Base-by-base conservation (phyloP, 1,284 basidiomycete species). In the Cutaneotrichosporon mucoides region DNA sequence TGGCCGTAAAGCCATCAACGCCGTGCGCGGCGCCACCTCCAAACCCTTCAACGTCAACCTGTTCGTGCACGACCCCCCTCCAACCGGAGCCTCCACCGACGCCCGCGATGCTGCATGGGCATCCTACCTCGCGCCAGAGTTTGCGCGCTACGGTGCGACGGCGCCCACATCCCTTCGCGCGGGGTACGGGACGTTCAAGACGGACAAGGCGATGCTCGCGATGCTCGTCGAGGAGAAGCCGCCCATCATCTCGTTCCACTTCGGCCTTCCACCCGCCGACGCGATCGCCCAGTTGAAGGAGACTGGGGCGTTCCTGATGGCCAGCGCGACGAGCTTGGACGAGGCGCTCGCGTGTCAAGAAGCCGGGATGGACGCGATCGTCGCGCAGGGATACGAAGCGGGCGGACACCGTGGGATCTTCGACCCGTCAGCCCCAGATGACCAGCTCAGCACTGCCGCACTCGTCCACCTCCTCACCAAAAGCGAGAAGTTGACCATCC, bases 401-500 rank as follows among this genome's bases (percentile, higher is more conserved):
- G 73, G 73, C 13, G 73, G 73, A 1, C 73, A 76, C 66, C 57
- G 72, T 37, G 72, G 73, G 5, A 62, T 68, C n/a, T 73, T 76
- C 49, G 68, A 73, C 60, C 61, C 63, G 1, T 11, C 35, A 0
- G 54, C 33, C 2, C 48, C 46, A 33, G 73, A 76, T 59, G 64
- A 71, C n/a, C 41, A 62, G 38, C 63, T 73, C 6, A 47, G 58
- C 3, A 72, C 67, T 9, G 41, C 68, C 38, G 63, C 62, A 0
- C 66, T 73, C 11, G 64, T 61, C 0, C 59, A 61, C 6, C 56
- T 68, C 2, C 60, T 73, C 9, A 59, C 68, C 7, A 12, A 40
- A 6, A n/a, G 9, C 10, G 16, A 15, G 11, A 9, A 53, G 7
- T 15, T 56, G 16, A 43, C 24, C 0, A 42, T 69, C 16, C 73